Conservation (phyloP, 768 basidiomycete species). For the Lactifluus hygrophoroides region DNA sequence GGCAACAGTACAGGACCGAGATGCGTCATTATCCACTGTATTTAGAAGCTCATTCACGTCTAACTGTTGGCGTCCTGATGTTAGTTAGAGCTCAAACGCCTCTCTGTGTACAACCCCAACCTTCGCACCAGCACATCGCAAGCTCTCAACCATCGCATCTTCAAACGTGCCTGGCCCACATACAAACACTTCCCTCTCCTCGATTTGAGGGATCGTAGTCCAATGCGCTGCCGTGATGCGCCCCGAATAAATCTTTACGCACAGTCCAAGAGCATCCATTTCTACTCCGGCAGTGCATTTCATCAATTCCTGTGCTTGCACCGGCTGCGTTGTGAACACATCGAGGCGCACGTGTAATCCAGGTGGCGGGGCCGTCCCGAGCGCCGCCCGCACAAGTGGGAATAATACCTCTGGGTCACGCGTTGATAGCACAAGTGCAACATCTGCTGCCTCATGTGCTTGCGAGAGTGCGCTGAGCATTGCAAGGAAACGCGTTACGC, state of each 20-base stretch:
- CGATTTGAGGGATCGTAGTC: slow-evolving; percentile 12
- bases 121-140: slow-evolving; percentile 32
- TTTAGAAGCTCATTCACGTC: neutral
- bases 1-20: too few relatives aligned
- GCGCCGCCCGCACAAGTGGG: slow-evolving; percentile 32
- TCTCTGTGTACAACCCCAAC: slow-evolving; percentile 30
- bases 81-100: slow-evolving; percentile 40
- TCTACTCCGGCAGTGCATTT: slow-evolving; percentile 1
- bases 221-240: slow-evolving; percentile 19
- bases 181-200: slow-evolving; percentile 32
- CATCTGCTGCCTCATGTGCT: slow-evolving; percentile 26
- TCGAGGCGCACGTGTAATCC: slow-evolving; percentile 30
- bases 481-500: slow-evolving; percentile 54
- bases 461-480: slow-evolving; percentile 32
- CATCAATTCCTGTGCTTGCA: neutral
- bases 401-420: slow-evolving; percentile 46
- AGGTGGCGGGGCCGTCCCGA: slow-evolving; percentile 17
- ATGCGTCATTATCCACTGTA: neutral
- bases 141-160: slow-evolving; percentile 27
- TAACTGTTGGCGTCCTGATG: neutral
- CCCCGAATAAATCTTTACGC: slow-evolving; percentile 19
- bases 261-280: slow-evolving; percentile 3
- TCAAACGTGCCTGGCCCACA: slow-evolving; percentile 47
- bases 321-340: slow-evolving; percentile 30
- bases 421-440: slow-evolving; percentile 43